Base-by-base conservation (phyloP, 768 basidiomycete genomes). In the Hygrocybe punicea region DNA sequence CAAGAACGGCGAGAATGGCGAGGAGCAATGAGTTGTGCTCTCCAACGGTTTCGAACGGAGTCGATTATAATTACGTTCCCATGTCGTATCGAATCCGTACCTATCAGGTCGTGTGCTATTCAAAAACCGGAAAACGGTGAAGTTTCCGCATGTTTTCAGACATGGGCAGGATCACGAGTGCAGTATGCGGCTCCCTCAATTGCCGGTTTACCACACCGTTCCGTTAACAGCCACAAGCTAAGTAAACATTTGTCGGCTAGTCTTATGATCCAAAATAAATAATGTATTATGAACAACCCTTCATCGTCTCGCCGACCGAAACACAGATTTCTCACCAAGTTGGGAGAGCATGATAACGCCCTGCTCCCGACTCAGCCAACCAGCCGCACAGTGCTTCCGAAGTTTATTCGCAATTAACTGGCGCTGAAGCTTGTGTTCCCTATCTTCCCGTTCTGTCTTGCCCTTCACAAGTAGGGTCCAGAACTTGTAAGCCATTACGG, bases 401-500 rank as follows among this genome's bases (percentile, higher is more conserved):
- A 83, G 65, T 61, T 66, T 62, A 6, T 50, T 17, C 46, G 67
- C 69, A 39, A 87, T 80, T 21, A 66, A 65, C 1, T 65, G 58
- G 53, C 87, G 82, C 60, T 77, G 64, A 35, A 51, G 54, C 24
- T 51, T 58, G 61, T 85, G 84, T 62, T 78, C 75, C 17, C 17
- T 25, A 64, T 85, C 83, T 5, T 65, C 61, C 81, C 81, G 82
- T 55, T 80, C 72, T 6, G 77, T 70, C 66, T 71, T 78, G 24
- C 67, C 65, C 57, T 66, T 71, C 11, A 87, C 50, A 57, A 86
- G 67, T 49, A 68, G 61, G 48, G 67, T 62, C 87, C 87, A 89
- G 67, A 87, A 87, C 45, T 70, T 69, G 71, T 76, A 86, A 1
- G 85, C 87, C 70, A 84, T 67, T 58, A 61, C 57, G 0, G 83